A percentile compares a stretch with the other conserved stretches of the same genome.
Conservation (phyloP, 1,284 basidiomycete species). For the Trametes pubescens region DNA sequence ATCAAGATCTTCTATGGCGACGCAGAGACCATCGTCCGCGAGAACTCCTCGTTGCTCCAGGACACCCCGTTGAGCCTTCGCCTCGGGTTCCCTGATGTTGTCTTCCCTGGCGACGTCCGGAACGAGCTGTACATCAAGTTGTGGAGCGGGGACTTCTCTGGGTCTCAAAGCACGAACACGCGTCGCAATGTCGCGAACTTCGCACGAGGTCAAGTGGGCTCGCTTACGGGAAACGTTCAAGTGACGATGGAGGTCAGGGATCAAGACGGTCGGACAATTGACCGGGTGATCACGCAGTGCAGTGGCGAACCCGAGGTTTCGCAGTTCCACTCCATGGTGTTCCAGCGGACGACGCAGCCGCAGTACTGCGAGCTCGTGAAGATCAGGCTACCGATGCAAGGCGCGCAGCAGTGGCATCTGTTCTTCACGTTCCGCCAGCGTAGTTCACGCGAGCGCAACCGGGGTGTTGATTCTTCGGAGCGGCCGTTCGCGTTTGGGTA, state of each 20-base stretch:
- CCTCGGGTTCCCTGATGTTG: slow-evolving; percentile 97
- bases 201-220: slow-evolving; percentile 61
- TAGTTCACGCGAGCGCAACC: slow-evolving; percentile 59
- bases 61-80: slow-evolving; percentile 85
- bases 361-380: slow-evolving; percentile 96
- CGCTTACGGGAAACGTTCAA: slow-evolving; percentile 79
- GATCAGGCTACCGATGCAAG: slow-evolving; percentile 76
- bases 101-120: slow-evolving; percentile 91
- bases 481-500: slow-evolving; percentile 93
- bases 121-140: slow-evolving; percentile 97
- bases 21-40: slow-evolving; percentile 75
- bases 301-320: slow-evolving; percentile 85
- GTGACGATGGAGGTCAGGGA: slow-evolving; percentile 91
- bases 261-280: slow-evolving; percentile 75
- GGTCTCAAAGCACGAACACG: slow-evolving; percentile 56
- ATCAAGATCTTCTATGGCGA: slow-evolving; percentile 91
- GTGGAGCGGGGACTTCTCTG: slow-evolving; percentile 87
- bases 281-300: slow-evolving; percentile 83
- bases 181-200: slow-evolving; percentile 72
- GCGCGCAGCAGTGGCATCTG: slow-evolving; percentile 85
- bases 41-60: slow-evolving; percentile 89
- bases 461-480: slow-evolving; percentile 58
- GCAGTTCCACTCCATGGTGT: slow-evolving; percentile 91
- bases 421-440: slow-evolving; percentile 96
- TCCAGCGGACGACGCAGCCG: slow-evolving; percentile 84